phyloP scores from a whole-genome alignment of 306 rosid species.

The Cucurbita argyrosperma region DNA sequence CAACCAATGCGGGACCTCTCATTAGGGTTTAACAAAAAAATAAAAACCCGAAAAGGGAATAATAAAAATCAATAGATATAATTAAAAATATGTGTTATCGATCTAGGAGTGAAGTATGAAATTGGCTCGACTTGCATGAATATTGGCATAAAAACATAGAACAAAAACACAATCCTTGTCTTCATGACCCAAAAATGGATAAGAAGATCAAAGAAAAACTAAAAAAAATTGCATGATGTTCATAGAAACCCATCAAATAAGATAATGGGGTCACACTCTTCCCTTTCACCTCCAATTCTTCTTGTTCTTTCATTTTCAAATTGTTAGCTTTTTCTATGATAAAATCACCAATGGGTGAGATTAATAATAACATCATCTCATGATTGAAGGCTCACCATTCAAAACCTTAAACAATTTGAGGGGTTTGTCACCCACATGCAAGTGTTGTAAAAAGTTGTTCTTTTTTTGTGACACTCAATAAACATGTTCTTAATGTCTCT shows the following conservation, averaged over 20 bases:
- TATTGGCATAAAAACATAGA: background rate
- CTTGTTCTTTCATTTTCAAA: background rate
- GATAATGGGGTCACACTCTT: background rate
- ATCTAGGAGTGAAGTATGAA: background rate
- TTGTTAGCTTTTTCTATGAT: background rate
- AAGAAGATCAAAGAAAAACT: no score
- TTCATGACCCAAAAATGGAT: no score
- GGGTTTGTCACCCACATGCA: background rate
- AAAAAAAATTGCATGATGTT: no score
- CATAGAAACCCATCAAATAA: background rate
- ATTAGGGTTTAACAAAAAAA: background rate
- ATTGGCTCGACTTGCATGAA: background rate
- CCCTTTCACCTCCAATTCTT: background rate
- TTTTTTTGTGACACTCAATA: background rate
- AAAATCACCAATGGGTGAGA: background rate
- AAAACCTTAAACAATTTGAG: conserved; percentile 11
- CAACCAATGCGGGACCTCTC: rapidly evolving
- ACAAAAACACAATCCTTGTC: no score
- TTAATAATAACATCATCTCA: conserved; percentile 9
- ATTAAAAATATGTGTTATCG: background rate
- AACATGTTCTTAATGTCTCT: background rate
- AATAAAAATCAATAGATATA: background rate
- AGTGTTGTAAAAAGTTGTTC: no score
- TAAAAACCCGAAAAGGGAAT: background rate
- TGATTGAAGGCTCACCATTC: conserved; percentile 33